Evolutionary conservation across 2,329 filamentous ascomycete species (phyloP).

Genomic region (Aspergillus sclerotialis): DNA sequence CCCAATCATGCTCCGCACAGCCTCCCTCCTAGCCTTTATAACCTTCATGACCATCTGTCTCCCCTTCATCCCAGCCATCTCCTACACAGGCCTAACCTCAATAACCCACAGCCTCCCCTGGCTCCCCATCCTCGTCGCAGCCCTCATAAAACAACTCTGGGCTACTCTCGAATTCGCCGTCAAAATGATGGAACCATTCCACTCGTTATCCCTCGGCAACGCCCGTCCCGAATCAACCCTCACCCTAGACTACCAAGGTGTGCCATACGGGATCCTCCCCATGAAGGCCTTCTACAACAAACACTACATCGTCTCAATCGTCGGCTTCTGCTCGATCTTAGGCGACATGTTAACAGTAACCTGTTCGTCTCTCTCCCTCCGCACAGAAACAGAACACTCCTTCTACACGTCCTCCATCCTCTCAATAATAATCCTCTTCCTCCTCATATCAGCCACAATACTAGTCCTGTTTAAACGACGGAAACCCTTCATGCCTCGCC

Average conservation of each 20-base stretch:
- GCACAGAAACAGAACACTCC: constrained; percentile 45
- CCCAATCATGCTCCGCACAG: constrained; percentile 38
- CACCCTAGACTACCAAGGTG: constrained; percentile 44
- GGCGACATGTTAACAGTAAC: constrained; percentile 43
- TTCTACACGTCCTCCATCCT: constrained; percentile 61
- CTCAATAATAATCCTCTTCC: constrained; percentile 57
- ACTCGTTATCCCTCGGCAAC: constrained; percentile 37
- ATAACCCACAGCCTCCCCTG: constrained; percentile 37
- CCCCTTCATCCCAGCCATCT: constrained; percentile 35
- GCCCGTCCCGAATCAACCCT: constrained; percentile 39
- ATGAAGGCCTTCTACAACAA: constrained; percentile 37
- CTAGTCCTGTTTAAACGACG: constrained; percentile 57
- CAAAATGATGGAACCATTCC: constrained; percentile 44
- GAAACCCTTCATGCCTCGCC: constrained; percentile 66
- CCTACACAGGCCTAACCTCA: constrained; percentile 32
- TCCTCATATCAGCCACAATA: constrained; percentile 54
- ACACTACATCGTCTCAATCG: constrained; percentile 40
- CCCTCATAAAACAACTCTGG: constrained; percentile 42
- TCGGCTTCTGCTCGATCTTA: constrained; percentile 39
- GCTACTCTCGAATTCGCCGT: constrained; percentile 41
- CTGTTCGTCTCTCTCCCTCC: constrained; percentile 40
- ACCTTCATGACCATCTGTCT: constrained; percentile 29
- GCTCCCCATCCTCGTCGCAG: constrained; percentile 40
- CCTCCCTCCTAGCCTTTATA: constrained; percentile 3
- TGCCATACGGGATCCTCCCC: constrained; percentile 39